Evolutionary conservation across 768 basidiomycete genomes (phyloP), one percentile per base, ranked within the genome.

Genomic region (Panus rudis): DNA sequence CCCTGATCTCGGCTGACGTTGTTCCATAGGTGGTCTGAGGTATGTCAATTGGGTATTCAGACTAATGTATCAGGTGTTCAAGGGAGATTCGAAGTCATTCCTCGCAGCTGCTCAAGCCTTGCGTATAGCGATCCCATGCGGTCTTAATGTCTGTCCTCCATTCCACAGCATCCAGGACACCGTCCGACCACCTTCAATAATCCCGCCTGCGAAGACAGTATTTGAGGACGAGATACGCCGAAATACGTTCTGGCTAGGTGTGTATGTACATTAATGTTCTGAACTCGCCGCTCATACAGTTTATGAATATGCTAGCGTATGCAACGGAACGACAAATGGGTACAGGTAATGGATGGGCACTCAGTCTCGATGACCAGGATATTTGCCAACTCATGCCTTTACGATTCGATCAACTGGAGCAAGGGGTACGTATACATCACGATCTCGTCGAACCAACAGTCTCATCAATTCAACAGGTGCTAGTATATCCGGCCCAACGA

Each of bases 221-320:
- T 64, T 79, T 6, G 85, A 87, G 57, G 81, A 82, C 25, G 86
- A 87, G 59, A 76, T 67, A 30, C 70, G 86, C 39, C 69, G 84
- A 42, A 87, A 87, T 52, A 68, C 76, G 1, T 85, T 86, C 53
- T 89, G 84, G 58, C 33, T 59, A 17, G 53, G 58, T 57, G 20
- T 20, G 54, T 41, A 1, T 16, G 2, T 11, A 13, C 13, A 3
- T 20, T 7, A 16, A 2, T n/a, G 10, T 20, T 42, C 7, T 17
- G n/a, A n/a, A n/a, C n/a, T n/a, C n/a, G n/a, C n/a, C n/a, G n/a
- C n/a, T n/a, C n/a, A n/a, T n/a, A n/a, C n/a, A n/a, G n/a, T n/a
- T n/a, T n/a, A n/a, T n/a, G n/a, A n/a, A 0, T 10, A 13, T 19
- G 78, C 53, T 83, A 35, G 78, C 81, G 7, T 87, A 86, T 56